Conservation (phyloP, 129 eudicot genomes). For the Calendula officinalis region DNA sequence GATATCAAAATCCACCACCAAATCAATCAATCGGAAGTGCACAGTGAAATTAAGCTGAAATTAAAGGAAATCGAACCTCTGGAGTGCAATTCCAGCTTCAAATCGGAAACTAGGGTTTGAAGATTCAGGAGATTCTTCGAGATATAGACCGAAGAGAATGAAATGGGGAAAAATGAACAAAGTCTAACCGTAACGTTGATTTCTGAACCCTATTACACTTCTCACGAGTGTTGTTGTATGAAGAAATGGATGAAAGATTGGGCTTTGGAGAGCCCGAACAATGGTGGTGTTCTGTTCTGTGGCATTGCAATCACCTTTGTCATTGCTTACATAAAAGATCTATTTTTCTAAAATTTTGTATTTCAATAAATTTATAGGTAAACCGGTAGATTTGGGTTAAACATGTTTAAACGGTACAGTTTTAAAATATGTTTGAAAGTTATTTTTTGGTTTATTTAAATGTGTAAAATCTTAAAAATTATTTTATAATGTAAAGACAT, state of each 20-base stretch:
- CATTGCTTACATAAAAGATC: constrained; percentile 6
- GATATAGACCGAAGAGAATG: constrained; percentile 1
- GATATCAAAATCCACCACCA: constrained; percentile 13
- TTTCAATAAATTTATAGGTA: no score
- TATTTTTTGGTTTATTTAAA: no score
- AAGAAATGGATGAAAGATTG: constrained; percentile 20
- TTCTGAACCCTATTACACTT: constrained; percentile 20
- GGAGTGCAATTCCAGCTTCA: constrained; percentile 11
- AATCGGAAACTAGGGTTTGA: constrained; percentile 35
- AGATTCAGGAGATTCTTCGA: neutral
- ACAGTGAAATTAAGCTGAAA: constrained; percentile 20
- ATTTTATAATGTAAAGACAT: no score
- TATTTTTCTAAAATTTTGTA: no score
- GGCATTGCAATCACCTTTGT: constrained; percentile 27
- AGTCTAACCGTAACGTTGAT: constrained; percentile 23
- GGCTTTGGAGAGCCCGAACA: constrained; percentile 32
- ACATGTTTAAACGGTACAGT: no score
- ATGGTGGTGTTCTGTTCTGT: constrained; percentile 11
- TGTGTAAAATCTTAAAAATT: no score
- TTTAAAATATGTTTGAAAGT: no score
- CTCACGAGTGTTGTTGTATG: constrained; percentile 14
- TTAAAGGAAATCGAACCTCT: constrained; percentile 27
- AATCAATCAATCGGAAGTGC: constrained; percentile 7
- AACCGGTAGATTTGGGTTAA: no score
- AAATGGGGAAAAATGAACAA: constrained; percentile 15